Conservation (phyloP, 2,329 filamentous ascomycete species). For the Thielaviopsis punctulata region DNA sequence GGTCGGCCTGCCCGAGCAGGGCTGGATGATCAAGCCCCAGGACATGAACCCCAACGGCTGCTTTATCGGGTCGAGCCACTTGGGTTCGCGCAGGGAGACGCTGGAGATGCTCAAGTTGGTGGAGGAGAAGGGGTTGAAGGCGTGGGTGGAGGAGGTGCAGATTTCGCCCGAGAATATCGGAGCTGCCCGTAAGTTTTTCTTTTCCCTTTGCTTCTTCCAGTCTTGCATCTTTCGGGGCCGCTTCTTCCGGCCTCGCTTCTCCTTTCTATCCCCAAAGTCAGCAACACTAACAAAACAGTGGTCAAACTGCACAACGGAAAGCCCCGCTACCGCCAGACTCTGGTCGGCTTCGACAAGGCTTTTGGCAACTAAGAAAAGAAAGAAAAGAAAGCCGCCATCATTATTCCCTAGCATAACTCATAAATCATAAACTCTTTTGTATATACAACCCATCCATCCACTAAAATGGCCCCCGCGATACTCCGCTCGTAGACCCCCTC, state of each 20-base stretch:
- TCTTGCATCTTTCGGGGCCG: neutral
- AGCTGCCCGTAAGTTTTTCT: slow-evolving; percentile 7
- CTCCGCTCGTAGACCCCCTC: neutral
- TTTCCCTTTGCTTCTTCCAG: neutral
- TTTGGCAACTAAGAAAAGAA: neutral
- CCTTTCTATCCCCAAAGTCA: too few relatives aligned
- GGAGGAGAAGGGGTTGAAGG: slow-evolving; percentile 49
- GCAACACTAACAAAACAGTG: slow-evolving; percentile 1
- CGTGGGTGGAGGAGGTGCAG: slow-evolving; percentile 56
- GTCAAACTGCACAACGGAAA: slow-evolving; percentile 5
- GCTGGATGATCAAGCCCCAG: slow-evolving; percentile 55
- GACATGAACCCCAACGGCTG: slow-evolving; percentile 59
- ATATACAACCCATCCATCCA: too few relatives aligned
- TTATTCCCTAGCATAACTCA: neutral
- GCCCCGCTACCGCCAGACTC: slow-evolving; percentile 15
- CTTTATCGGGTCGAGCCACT: slow-evolving; percentile 52
- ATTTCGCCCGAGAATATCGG: slow-evolving; percentile 46
- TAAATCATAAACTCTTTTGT: neutral
- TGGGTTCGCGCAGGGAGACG: slow-evolving; percentile 54
- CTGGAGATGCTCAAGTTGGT: slow-evolving; percentile 56
- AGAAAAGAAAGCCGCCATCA: too few relatives aligned
- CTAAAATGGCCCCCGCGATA: neutral
- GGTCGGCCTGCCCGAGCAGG: slow-evolving; percentile 62
- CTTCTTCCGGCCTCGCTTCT: too few relatives aligned
- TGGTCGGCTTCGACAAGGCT: slow-evolving; percentile 14